Conservation (phyloP, 1,284 basidiomycete species). For the Phellopilus nigrolimitatus region DNA sequence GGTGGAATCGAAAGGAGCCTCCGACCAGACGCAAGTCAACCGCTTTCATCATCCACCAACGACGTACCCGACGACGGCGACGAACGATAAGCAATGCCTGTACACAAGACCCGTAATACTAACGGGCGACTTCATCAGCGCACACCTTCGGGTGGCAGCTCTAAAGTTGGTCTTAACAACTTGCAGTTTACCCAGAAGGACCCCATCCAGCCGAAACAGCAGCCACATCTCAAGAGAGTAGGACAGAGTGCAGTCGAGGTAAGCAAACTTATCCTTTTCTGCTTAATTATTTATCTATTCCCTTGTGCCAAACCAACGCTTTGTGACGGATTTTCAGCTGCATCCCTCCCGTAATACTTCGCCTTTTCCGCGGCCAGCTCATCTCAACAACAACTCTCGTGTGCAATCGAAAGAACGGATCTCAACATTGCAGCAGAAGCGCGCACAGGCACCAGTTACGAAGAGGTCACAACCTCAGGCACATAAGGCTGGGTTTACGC, state of each 20-base stretch:
- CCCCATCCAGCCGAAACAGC: constrained; percentile 19
- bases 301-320: constrained; percentile 21
- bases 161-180: constrained; percentile 44
- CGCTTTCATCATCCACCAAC: background rate
- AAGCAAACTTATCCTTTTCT: constrained; percentile 25
- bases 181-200: constrained; percentile 69
- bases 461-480: constrained; percentile 25
- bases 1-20: too few relatives aligned
- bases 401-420: constrained; percentile 47
- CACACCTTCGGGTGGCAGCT: constrained; percentile 48
- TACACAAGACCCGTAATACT: constrained; percentile 43
- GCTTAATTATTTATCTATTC: constrained; percentile 14
- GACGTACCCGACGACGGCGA: background rate
- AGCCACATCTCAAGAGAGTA: constrained; percentile 41
- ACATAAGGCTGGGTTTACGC: constrained; percentile 52
- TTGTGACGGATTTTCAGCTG: constrained; percentile 9
- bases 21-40: background rate
- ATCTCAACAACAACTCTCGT: constrained; percentile 43
- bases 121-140: constrained; percentile 45
- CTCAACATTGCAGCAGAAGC: constrained; percentile 26
- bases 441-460: constrained; percentile 31
- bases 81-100: constrained; percentile 8
- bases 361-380: constrained; percentile 35
- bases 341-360: constrained; percentile 28
- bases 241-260: constrained; percentile 41